Conservation (phyloP, 805 yeast species). For the Monosporozyma aerobia region DNA sequence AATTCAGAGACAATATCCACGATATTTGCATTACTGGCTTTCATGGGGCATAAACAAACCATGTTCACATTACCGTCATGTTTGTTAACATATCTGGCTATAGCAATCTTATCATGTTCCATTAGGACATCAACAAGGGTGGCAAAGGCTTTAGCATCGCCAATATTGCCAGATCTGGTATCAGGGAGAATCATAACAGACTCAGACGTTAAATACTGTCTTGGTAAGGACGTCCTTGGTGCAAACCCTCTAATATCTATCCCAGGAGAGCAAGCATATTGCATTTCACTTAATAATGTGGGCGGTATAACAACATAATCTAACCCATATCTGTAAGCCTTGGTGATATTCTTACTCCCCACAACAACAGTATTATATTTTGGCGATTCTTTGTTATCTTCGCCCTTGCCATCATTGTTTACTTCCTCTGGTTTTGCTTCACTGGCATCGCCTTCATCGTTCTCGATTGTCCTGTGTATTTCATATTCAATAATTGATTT, state of each 20-base stretch:
- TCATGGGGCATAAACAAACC: constrained; percentile 48
- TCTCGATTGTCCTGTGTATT: constrained; percentile 16
- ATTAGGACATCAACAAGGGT: constrained; percentile 46
- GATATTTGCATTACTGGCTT: background rate
- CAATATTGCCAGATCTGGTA: constrained; percentile 23
- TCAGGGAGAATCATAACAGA: constrained; percentile 43
- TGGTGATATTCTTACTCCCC: constrained; percentile 34
- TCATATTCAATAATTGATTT: constrained; percentile 20
- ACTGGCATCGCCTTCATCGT: constrained; percentile 15
- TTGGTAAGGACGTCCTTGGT: constrained; percentile 38
- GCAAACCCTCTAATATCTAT: constrained; percentile 60
- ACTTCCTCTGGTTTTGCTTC: constrained; percentile 8
- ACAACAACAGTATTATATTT: constrained; percentile 20
- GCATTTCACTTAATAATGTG: constrained; percentile 34
- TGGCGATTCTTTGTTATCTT: background rate
- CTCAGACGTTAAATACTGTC: constrained; percentile 52
- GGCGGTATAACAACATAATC: constrained; percentile 46
- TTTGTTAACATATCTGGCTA: constrained; percentile 57
- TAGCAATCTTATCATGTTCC: constrained; percentile 38
- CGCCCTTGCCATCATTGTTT: constrained; percentile 5
- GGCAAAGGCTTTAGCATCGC: constrained; percentile 36
- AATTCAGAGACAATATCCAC: background rate
- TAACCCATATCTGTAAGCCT: constrained; percentile 62
- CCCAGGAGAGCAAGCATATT: constrained; percentile 39
- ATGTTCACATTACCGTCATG: constrained; percentile 38